Conservation (phyloP, 2,329 filamentous ascomycete species). For the Curvularia lunata region DNA sequence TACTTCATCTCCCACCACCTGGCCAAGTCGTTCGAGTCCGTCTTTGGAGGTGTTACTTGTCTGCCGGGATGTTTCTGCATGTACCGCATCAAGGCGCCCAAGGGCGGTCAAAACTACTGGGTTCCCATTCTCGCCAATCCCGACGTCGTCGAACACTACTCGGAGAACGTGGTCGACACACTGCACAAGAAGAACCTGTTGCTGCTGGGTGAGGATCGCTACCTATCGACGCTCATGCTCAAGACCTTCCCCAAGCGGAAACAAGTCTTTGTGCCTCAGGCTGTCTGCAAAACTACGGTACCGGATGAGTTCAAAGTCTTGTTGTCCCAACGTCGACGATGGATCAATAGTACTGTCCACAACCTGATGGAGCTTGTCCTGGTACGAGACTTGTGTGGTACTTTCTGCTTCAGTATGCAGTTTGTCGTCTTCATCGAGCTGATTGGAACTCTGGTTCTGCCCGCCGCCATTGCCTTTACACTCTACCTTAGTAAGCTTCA, state of each 20-base stretch:
- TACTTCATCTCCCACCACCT: constrained; percentile 99
- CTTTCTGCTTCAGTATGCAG: constrained; percentile 99
- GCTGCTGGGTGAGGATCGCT: constrained; percentile 90
- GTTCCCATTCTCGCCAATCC: constrained; percentile 98
- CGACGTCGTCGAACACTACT: constrained; percentile 98
- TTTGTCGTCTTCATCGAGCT: constrained; percentile 97
- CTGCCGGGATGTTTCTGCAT: constrained; percentile 99
- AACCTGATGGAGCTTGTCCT: constrained; percentile 97
- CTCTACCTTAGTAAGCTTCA: constrained; percentile 83
- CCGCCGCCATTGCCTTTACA: constrained; percentile 95
- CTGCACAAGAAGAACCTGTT: constrained; percentile 97
- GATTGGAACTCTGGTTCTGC: constrained; percentile 90
- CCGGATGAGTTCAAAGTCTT: constrained; percentile 91
- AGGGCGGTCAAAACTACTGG: constrained; percentile 99
- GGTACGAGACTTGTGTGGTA: constrained; percentile 94
- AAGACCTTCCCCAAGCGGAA: constrained; percentile 99
- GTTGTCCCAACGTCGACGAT: constrained; percentile 91
- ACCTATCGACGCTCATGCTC: constrained; percentile 95
- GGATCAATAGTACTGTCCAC: constrained; percentile 99
- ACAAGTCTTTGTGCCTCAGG: constrained; percentile 97
- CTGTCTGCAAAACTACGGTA: constrained; percentile 97
- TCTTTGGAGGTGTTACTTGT: constrained; percentile 99
- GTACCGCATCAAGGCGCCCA: constrained; percentile 99
- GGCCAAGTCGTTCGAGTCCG: constrained; percentile 95
- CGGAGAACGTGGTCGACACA: constrained; percentile 97